Percentiles rank a stretch among this genome's conserved stretches.
These are phyloP conservation scores for Zygosaccharomyces pseudorouxii DNA, from an alignment of 805 yeast species.

Conservation along the genomic window DNA sequence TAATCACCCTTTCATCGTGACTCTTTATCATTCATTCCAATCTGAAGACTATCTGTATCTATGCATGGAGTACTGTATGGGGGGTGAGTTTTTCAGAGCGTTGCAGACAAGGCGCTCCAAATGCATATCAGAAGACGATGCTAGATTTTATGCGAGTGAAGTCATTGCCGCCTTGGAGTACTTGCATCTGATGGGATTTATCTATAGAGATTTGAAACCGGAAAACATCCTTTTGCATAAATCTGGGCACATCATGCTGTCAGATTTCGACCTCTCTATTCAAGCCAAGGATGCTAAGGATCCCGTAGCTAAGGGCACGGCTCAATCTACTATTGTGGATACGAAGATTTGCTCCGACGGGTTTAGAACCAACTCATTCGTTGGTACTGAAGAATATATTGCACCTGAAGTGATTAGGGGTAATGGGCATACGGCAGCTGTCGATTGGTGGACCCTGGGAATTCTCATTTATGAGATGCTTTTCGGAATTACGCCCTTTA, in stretches of 20 bases:
- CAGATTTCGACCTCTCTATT: slow-evolving; percentile 93
- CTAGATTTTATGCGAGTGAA: slow-evolving; percentile 91
- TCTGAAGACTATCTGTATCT: slow-evolving; percentile 84
- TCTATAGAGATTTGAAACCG: slow-evolving; percentile 93
- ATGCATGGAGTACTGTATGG: slow-evolving; percentile 99
- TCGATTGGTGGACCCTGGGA: slow-evolving; percentile 99
- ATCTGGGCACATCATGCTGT: slow-evolving; percentile 96
- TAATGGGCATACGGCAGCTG: slow-evolving; percentile 95
- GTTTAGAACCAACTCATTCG: slow-evolving; percentile 94
- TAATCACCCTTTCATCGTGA: slow-evolving; percentile 95
- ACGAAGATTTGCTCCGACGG: slow-evolving; percentile 95
- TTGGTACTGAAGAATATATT: slow-evolving; percentile 97
- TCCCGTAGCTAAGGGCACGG: slow-evolving; percentile 43
- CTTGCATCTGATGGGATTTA: slow-evolving; percentile 93
- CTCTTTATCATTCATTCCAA: slow-evolving; percentile 93
- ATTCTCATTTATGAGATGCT: slow-evolving; percentile 91
- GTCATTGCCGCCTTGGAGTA: slow-evolving; percentile 96
- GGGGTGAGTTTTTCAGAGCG: slow-evolving; percentile 97
- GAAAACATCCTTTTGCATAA: slow-evolving; percentile 92
- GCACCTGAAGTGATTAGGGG: slow-evolving; percentile 98
- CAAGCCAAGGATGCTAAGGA: slow-evolving; percentile 73
- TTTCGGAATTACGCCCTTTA: slow-evolving; percentile 93
- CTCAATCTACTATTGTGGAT: slow-evolving; percentile 49
- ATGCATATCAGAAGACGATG: slow-evolving; percentile 82
- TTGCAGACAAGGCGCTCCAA: slow-evolving; percentile 84